These are phyloP conservation scores for Pinus taeda DNA, from an alignment of 75 land plant genomes.

Conservation along the genomic window DNA sequence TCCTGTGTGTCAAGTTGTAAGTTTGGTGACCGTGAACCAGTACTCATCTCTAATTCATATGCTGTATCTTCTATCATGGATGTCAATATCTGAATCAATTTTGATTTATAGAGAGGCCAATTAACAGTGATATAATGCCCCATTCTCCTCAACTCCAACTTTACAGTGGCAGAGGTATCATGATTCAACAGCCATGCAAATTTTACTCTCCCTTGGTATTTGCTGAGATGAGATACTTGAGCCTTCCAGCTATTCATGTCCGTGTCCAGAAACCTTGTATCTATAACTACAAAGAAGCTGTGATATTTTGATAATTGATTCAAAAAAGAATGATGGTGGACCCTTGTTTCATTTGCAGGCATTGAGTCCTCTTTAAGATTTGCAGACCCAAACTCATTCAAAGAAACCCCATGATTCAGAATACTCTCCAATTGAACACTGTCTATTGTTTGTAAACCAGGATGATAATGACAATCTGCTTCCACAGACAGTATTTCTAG, in stretches of 20 bases:
- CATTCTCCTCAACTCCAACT: constrained; percentile 46
- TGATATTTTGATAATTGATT: background rate
- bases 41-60: background rate
- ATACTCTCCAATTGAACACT: background rate
- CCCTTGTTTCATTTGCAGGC: background rate
- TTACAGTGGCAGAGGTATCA: constrained; percentile 42
- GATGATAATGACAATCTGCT: background rate
- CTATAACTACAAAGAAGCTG: constrained; percentile 25
- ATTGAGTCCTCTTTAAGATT: constrained; percentile 5
- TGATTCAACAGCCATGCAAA: constrained; percentile 74
- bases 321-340: background rate
- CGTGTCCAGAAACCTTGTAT: constrained; percentile 38
- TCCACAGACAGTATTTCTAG: constrained; percentile 31
- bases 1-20: background rate
- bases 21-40: constrained; percentile 1
- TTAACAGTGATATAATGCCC: constrained; percentile 58
- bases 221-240: constrained; percentile 38
- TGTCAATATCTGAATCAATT: constrained; percentile 54
- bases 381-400: background rate
- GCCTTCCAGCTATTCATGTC: constrained; percentile 42
- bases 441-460: background rate
- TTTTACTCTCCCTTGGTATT: constrained; percentile 26
- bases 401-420: background rate
- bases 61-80: constrained; percentile 9
- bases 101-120: constrained; percentile 64